Evolutionary conservation across 192 early-diverging fungal species (phyloP).

Genomic region (Gryganskiella cystojenkinii): DNA sequence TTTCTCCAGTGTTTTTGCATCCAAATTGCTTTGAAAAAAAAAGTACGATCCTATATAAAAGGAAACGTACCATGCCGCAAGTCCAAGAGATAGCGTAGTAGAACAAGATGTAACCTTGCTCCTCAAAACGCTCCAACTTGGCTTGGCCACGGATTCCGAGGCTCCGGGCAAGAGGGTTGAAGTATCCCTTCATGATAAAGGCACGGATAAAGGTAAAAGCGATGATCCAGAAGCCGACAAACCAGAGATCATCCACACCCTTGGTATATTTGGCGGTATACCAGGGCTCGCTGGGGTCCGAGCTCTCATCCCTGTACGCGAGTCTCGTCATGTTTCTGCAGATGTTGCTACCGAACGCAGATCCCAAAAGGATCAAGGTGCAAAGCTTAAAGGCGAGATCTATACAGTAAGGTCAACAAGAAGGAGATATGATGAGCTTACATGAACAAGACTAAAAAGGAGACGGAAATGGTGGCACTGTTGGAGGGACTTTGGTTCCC

Average conservation of each 20-base stretch:
- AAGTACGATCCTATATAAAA: neutral
- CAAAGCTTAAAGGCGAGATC: constrained; percentile 31
- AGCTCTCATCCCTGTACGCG: constrained; percentile 30
- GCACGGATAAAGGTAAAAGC: constrained; percentile 73
- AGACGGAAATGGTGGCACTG: too few species aligned
- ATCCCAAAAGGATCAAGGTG: constrained; percentile 24
- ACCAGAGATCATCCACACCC: constrained; percentile 67
- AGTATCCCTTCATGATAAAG: constrained; percentile 61
- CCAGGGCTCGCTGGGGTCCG: constrained; percentile 28
- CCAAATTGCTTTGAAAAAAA: neutral
- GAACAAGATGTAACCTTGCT: constrained; percentile 76
- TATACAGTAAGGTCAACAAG: neutral
- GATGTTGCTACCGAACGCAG: constrained; percentile 9
- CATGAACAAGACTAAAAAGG: too few species aligned
- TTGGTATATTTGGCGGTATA: constrained; percentile 51
- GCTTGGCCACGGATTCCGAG: constrained; percentile 44
- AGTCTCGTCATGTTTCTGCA: constrained; percentile 37
- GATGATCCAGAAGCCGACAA: constrained; percentile 73
- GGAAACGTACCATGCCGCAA: constrained; percentile 65
- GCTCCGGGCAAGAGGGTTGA: constrained; percentile 55
- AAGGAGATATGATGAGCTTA: neutral
- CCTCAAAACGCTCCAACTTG: constrained; percentile 68
- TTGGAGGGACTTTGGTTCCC: too few species aligned
- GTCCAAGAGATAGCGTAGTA: constrained; percentile 74
- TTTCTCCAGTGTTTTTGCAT: neutral